These are phyloP conservation scores for Berberis thunbergii DNA, from an alignment of 164 flowering plant genomes.

Conservation along the genomic window DNA sequence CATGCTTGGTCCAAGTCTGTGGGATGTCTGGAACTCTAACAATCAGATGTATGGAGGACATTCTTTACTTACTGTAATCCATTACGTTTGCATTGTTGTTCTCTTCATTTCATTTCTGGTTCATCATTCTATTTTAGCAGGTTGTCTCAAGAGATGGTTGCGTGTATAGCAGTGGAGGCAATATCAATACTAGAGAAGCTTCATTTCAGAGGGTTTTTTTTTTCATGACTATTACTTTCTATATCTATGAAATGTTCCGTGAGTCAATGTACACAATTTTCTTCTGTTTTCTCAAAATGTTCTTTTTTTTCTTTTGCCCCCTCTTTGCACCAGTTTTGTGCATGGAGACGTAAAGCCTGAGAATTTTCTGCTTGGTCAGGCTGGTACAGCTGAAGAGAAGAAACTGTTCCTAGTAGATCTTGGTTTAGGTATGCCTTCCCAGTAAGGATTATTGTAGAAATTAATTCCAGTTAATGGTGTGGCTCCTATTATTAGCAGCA, in stretches of 20 bases:
- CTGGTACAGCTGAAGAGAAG: conserved; percentile 37
- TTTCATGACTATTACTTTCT: not conserved
- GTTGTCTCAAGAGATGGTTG: conserved; percentile 47
- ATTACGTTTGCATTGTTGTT: not conserved
- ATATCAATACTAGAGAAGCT: conserved; percentile 49
- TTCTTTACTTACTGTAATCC: not conserved
- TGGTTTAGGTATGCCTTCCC: conserved; percentile 36
- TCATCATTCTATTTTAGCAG: conserved; percentile 12
- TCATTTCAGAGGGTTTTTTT: conserved; percentile 41
- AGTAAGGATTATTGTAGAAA: no score
- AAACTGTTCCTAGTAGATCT: conserved; percentile 48
- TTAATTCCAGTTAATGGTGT: not conserved
- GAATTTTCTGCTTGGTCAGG: conserved; percentile 55
- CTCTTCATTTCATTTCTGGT: not conserved
- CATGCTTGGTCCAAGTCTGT: conserved; percentile 52
- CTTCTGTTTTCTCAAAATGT: not conserved
- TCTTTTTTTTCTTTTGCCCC: not conserved
- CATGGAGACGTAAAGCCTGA: conserved; percentile 66
- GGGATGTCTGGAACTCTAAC: conserved; percentile 52
- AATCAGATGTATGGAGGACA: conserved; percentile 28
- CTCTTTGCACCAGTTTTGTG: conserved; percentile 32
- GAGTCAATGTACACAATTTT: no score
- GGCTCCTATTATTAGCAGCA: not conserved
- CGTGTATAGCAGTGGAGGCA: conserved; percentile 56
- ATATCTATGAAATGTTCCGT: no score